phyloP scores from a whole-genome alignment of 176 grass and related monocot species.

The Bonia amplexicaulis region DNA sequence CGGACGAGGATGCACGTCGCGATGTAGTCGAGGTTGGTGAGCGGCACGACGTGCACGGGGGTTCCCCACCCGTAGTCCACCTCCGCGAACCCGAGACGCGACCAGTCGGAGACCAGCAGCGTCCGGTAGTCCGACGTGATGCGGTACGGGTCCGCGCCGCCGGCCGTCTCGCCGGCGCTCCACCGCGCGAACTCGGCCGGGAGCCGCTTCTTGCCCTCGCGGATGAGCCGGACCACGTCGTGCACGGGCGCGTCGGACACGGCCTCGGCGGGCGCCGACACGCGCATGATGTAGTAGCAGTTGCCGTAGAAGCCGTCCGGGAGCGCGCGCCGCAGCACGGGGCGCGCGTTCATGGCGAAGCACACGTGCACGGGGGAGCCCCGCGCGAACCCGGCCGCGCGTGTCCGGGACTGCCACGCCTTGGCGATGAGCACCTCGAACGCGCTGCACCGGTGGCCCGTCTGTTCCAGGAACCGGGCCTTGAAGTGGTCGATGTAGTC shows the following conservation, averaged over 20 bases:
- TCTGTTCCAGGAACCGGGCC: conserved; percentile 50
- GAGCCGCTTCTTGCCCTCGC: conserved; percentile 73
- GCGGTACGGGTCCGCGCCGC: conserved; percentile 50
- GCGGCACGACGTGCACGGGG: conserved; percentile 83
- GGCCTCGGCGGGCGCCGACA: conserved; percentile 34
- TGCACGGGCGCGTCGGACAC: conserved; percentile 47
- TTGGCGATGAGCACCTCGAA: conserved; percentile 90
- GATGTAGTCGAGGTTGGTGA: conserved; percentile 88
- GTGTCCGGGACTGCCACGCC: conserved; percentile 70
- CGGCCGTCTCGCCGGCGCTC: conserved; percentile 38
- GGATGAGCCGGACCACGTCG: conserved; percentile 67
- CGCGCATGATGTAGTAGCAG: conserved; percentile 95
- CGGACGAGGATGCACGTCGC: conserved; percentile 85
- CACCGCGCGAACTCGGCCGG: conserved; percentile 57
- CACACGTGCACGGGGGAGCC: conserved; percentile 51
- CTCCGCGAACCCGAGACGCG: conserved; percentile 73
- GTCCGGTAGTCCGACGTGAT: conserved; percentile 78
- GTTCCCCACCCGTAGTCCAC: conserved; percentile 88
- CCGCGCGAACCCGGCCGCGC: conserved; percentile 30
- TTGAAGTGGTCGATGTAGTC: conserved; percentile 83
- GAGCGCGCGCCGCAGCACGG: conserved; percentile 25
- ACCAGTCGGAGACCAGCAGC: conserved; percentile 93
- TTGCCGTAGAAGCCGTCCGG: conserved; percentile 77
- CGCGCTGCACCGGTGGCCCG: conserved; percentile 58
- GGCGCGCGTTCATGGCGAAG: conserved; percentile 86